A percentile compares a stretch with the other conserved stretches of the same genome.
Conservation (phyloP, 2,329 filamentous ascomycete species). For the Diaporthe aspalathi region DNA sequence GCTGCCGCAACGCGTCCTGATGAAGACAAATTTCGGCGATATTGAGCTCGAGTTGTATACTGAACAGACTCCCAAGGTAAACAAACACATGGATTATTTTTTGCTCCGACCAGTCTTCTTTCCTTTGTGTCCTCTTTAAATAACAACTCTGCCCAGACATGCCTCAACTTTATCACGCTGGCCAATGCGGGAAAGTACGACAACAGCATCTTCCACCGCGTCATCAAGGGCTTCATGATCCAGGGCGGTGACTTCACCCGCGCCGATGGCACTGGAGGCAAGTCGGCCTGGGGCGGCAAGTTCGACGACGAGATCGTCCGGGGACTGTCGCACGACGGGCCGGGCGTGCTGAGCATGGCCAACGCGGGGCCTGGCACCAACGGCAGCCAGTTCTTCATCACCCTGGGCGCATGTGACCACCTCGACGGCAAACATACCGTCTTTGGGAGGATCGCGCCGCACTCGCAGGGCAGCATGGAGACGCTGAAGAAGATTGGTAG, state of each 20-base stretch:
- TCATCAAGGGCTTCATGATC: constrained; percentile 80
- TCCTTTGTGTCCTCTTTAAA: background rate
- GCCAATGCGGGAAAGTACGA: constrained; percentile 33
- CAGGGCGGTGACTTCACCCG: constrained; percentile 97
- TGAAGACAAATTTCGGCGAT: constrained; percentile 3
- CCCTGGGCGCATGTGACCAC: constrained; percentile 85
- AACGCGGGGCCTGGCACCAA: constrained; percentile 94
- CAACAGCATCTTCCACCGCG: constrained; percentile 28
- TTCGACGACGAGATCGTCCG: constrained; percentile 94
- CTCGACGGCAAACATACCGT: constrained; percentile 95
- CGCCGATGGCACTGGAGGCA: constrained; percentile 89
- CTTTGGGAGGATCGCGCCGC: constrained; percentile 80
- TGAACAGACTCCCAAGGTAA: constrained; percentile 16
- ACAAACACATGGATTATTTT: too few relatives aligned
- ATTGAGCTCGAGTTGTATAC: constrained; percentile 4
- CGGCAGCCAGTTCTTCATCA: constrained; percentile 98
- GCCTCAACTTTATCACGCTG: constrained; percentile 33
- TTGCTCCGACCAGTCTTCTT: too few relatives aligned
- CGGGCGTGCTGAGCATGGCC: constrained; percentile 92
- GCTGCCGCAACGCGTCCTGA: background rate
- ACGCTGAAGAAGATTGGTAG: constrained; percentile 28
- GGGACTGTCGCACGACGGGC: constrained; percentile 78
- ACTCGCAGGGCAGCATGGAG: constrained; percentile 13
- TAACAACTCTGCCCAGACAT: background rate
- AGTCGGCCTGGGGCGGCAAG: constrained; percentile 86